These are phyloP conservation scores for Mycena pura DNA, from an alignment of 768 basidiomycete species.

Conservation along the genomic window DNA sequence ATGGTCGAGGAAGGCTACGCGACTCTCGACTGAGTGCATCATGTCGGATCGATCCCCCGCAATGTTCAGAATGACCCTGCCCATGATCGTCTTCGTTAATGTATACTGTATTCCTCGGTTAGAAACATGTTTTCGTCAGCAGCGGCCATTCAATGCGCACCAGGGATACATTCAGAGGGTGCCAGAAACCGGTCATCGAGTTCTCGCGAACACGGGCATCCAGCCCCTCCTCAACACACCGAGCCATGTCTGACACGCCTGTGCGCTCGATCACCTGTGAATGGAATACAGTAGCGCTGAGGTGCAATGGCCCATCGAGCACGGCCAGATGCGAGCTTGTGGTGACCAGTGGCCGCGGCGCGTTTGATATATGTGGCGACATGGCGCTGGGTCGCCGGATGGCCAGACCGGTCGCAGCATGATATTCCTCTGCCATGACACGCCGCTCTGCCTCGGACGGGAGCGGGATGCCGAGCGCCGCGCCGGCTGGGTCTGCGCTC, in stretches of 20 bases:
- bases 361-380: background rate
- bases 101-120: background rate
- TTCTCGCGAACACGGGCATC: background rate
- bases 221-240: conserved; percentile 9
- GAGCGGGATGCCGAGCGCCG: background rate
- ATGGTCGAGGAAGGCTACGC: conserved; percentile 24
- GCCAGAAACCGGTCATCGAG: conserved; percentile 17
- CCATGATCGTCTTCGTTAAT: conserved; percentile 4
- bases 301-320: background rate
- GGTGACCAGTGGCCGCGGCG: background rate
- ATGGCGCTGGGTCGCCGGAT: too few relatives aligned
- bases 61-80: background rate
- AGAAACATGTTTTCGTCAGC: background rate
- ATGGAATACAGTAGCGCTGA: background rate
- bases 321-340: background rate
- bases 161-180: conserved; percentile 14
- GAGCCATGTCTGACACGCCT: background rate
- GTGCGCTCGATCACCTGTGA: background rate
- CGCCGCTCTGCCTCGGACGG: conserved; percentile 11
- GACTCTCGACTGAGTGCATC: conserved; percentile 18
- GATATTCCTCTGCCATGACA: background rate
- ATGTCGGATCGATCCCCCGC: conserved; percentile 17
- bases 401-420: background rate
- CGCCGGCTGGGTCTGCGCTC: background rate
- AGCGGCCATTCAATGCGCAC: background rate